A percentile compares a stretch with the other conserved stretches of the same genome.
Conservation (phyloP, 768 basidiomycete species). For the Dacryopinax primogenitus region DNA sequence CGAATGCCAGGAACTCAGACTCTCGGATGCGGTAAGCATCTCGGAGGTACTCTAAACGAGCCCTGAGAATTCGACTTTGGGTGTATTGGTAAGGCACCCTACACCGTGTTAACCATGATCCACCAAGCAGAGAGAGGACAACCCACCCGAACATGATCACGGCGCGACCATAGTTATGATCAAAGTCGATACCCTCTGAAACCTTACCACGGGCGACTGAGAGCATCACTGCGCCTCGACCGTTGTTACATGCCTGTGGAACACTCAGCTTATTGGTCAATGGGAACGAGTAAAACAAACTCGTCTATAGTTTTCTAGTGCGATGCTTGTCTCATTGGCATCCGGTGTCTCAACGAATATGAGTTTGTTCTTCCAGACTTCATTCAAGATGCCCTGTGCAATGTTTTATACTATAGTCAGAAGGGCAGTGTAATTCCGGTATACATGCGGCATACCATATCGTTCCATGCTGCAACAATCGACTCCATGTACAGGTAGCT, state of each 20-base stretch:
- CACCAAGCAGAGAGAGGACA: constrained; percentile 15
- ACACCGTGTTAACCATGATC: constrained; percentile 10
- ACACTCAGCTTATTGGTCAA: neutral
- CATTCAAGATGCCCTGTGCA: constrained; percentile 84
- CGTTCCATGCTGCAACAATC: constrained; percentile 99
- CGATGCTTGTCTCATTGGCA: constrained; percentile 96
- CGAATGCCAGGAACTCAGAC: constrained; percentile 96
- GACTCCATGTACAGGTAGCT: constrained; percentile 99
- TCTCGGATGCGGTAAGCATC: constrained; percentile 97
- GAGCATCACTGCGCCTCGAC: constrained; percentile 86
- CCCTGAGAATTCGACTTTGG: constrained; percentile 92
- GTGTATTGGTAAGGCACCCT: constrained; percentile 97
- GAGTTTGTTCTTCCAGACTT: constrained; percentile 99
- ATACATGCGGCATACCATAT: constrained; percentile 61
- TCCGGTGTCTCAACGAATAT: constrained; percentile 99
- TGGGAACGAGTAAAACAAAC: constrained; percentile 33
- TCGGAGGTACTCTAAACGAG: constrained; percentile 92
- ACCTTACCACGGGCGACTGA: constrained; percentile 98
- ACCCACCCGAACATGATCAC: constrained; percentile 98
- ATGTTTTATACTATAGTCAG: neutral
- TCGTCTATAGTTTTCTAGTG: constrained; percentile 90
- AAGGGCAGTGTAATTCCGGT: neutral
- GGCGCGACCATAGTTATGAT: constrained; percentile 97
- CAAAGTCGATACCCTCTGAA: constrained; percentile 99
- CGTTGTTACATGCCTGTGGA: constrained; percentile 88